A percentile compares a stretch with the other conserved stretches of the same genome.
These are phyloP conservation scores for Neoboletus magnificus DNA, from an alignment of 768 basidiomycete species.

Conservation along the genomic window DNA sequence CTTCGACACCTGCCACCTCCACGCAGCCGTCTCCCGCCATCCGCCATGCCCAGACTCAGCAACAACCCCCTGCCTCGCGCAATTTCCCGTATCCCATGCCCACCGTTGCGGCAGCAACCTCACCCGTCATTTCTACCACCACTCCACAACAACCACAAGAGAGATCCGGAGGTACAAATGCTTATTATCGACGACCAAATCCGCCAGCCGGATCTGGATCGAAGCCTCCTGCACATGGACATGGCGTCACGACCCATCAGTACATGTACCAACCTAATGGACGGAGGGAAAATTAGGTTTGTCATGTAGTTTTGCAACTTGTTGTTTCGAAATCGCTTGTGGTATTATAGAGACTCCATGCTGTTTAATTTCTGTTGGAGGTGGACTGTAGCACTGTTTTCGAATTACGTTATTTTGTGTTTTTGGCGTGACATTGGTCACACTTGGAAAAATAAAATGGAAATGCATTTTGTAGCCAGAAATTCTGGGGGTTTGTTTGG, in stretches of 20 bases:
- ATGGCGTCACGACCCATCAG: constrained; percentile 35
- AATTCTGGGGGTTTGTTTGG: constrained; percentile 21
- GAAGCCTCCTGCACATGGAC: constrained; percentile 23
- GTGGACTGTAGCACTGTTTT: constrained; percentile 2
- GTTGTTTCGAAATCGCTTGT: constrained; percentile 11
- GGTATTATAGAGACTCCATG: not conserved
- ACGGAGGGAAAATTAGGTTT: constrained; percentile 26
- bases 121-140: constrained; percentile 50
- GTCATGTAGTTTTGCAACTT: not conserved
- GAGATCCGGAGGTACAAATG: constrained; percentile 31
- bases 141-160: constrained; percentile 37
- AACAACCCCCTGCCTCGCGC: constrained; percentile 23
- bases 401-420: constrained; percentile 16
- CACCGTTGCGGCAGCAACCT: constrained; percentile 59
- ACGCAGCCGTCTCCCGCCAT: constrained; percentile 37
- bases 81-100: constrained; percentile 70
- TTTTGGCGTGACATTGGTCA: constrained; percentile 22
- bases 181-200: constrained; percentile 55
- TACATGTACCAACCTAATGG: constrained; percentile 49
- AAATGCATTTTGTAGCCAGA: not conserved
- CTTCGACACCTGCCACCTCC: constrained; percentile 32
- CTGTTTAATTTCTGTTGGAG: constrained; percentile 3
- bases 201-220: constrained; percentile 21
- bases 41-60: constrained; percentile 30
- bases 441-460: not conserved